These are phyloP conservation scores for Pycnococcus provasolii DNA, from an alignment of 139 green algal species.

Conservation along the genomic window DNA sequence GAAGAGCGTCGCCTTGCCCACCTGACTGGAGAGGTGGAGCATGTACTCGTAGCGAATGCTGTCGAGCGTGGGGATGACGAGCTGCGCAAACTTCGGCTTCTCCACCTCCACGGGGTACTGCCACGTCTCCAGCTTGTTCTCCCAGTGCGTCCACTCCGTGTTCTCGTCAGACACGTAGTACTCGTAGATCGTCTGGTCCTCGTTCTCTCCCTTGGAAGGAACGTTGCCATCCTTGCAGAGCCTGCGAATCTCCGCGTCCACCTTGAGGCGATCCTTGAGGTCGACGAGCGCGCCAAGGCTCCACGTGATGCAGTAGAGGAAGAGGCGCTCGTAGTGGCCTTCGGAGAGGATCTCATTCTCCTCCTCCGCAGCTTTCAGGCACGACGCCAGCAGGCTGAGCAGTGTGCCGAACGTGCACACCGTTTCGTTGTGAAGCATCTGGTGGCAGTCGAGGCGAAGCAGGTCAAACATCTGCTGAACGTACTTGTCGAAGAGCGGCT, in stretches of 20 bases:
- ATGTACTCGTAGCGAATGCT: constrained; percentile 71
- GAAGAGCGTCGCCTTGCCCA: constrained; percentile 42
- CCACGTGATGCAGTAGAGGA: constrained; percentile 80
- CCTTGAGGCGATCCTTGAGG: constrained; percentile 49
- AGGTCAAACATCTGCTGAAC: constrained; percentile 62
- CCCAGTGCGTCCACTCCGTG: constrained; percentile 68
- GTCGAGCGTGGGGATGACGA: constrained; percentile 85
- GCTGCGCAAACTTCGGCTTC: constrained; percentile 73
- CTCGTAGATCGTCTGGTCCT: constrained; percentile 71
- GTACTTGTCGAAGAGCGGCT: constrained; percentile 71
- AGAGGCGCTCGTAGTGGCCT: constrained; percentile 62
- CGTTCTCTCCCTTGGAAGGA: constrained; percentile 35
- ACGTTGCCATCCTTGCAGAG: constrained; percentile 35
- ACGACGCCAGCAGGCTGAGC: constrained; percentile 65
- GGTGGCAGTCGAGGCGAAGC: constrained; percentile 52
- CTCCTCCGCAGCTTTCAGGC: constrained; percentile 36
- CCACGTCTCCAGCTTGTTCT: constrained; percentile 61
- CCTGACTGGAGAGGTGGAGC: constrained; percentile 54
- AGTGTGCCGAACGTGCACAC: constrained; percentile 30
- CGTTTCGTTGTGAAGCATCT: constrained; percentile 33
- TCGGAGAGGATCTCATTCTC: constrained; percentile 33
- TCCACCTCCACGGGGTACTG: constrained; percentile 63
- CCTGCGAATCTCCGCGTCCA: constrained; percentile 54
- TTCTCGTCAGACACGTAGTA: constrained; percentile 59
- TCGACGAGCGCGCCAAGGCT: constrained; percentile 69